phyloP scores from a whole-genome alignment of 2,329 filamentous ascomycete species.

The Trichoderma endophyticum region DNA sequence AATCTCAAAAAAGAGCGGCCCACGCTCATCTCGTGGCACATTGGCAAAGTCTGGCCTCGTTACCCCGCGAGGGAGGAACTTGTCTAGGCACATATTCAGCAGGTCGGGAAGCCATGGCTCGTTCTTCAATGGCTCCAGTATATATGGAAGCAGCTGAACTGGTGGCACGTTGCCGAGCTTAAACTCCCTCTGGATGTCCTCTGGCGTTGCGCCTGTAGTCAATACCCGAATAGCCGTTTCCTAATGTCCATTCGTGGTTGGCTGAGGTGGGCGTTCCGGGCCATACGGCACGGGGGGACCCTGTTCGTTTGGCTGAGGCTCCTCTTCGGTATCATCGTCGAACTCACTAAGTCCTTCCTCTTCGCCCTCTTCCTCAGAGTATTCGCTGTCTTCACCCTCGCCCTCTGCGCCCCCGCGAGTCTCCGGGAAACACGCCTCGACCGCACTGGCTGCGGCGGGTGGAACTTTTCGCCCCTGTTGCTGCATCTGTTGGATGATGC shows the following conservation, averaged over 20 bases:
- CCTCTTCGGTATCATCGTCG: slow-evolving; percentile 59
- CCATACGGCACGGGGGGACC: slow-evolving; percentile 43
- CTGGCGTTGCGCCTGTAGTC: not conserved
- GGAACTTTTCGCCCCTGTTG: slow-evolving; percentile 79
- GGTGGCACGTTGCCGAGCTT: not conserved
- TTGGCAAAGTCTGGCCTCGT: slow-evolving; percentile 1
- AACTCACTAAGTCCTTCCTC: slow-evolving; percentile 63
- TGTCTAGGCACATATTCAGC: slow-evolving; percentile 6
- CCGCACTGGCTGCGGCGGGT: slow-evolving; percentile 57
- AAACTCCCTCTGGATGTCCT: not conserved
- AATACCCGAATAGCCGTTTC: slow-evolving; percentile 25
- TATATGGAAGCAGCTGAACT: not conserved
- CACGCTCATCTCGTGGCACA: not conserved
- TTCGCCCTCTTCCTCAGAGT: slow-evolving; percentile 60
- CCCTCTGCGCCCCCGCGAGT: slow-evolving; percentile 48
- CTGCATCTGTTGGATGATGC: slow-evolving; percentile 95
- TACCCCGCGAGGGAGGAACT: not conserved
- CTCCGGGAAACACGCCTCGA: slow-evolving; percentile 59
- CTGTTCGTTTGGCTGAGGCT: slow-evolving; percentile 38
- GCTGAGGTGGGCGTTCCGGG: slow-evolving; percentile 47
- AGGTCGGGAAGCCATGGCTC: slow-evolving; percentile 4
- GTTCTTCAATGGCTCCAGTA: not conserved
- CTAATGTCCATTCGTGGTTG: slow-evolving; percentile 46
- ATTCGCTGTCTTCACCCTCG: slow-evolving; percentile 62
- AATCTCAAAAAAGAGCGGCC: not conserved